Base-by-base conservation (phyloP, 164 flowering plant species). In the Cinnamomum micranthum region DNA sequence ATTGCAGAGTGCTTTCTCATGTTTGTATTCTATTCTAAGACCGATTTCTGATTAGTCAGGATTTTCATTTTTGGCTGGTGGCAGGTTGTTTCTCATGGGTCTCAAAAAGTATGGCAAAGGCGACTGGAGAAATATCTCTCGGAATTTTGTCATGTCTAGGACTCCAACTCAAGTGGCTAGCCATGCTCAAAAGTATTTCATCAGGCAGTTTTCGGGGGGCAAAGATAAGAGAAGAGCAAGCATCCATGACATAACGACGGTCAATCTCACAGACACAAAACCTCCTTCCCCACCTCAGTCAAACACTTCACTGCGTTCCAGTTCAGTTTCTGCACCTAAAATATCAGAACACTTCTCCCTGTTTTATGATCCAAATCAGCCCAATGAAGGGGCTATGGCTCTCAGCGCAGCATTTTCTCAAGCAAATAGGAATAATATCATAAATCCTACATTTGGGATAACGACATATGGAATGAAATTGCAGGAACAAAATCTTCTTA, bases 101-200 rank as follows among this genome's bases (percentile, higher is more conserved):
- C 89, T 92, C 35, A 82, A 87, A 55, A 89, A 88, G 80, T 88
- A 89, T 75, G 94, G 97, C 1, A 92, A 92, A 79, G 97, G 97
- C 47, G 94, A 92, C 73, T 92, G 97, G 94, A 87, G 93, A 81
- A 90, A 88, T 65, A 92, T 92, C 59, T 87, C 97, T 0, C 84
- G 97, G 63, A 88, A 90, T 75, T 89, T 85, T 23, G 97, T 92
- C 68, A 83, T 86, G 24, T 68, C 93, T 2, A 85, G 93, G 73
- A 91, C 95, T 1, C 89, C 94, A 22, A 90, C 94, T 70, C 94
- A 90, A 71, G 95, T 91, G 20, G 97, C 94, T 5, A 92, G 97
- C 72, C 97, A 90, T 84, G 94, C 97, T 68, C 97, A 92, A 75
- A 92, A 92, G 71, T 91, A 88, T 75, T 88, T 91, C 69, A 87